These are phyloP conservation scores for Colletotrichum lini DNA, from an alignment of 2,329 filamentous ascomycete genomes.

Conservation along the genomic window DNA sequence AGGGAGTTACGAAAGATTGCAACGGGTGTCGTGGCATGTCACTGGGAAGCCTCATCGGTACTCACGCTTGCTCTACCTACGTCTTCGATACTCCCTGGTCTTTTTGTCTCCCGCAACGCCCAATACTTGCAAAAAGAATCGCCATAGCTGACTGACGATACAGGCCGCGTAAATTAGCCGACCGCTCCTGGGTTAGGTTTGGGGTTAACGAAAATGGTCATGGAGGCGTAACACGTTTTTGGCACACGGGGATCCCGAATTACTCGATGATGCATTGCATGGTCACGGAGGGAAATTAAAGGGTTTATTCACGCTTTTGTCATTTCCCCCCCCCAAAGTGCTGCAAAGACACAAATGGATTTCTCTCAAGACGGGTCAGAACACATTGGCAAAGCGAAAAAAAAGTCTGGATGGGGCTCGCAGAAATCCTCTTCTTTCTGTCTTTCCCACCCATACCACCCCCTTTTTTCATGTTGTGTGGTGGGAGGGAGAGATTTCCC, in stretches of 20 bases:
- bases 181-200: constrained; percentile 41
- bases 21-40: no score
- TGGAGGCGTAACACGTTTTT: constrained; percentile 44
- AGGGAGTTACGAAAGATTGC: neutral
- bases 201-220: constrained; percentile 43
- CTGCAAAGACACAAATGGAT: constrained; percentile 42
- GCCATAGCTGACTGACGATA: neutral
- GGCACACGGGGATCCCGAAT: constrained; percentile 43
- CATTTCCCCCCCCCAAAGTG: constrained; percentile 37
- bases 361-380: constrained; percentile 40
- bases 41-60: neutral
- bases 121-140: neutral
- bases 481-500: constrained; percentile 33
- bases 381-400: constrained; percentile 37
- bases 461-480: constrained; percentile 14
- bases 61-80: neutral
- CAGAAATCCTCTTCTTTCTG: constrained; percentile 30
- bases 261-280: constrained; percentile 44
- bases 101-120: neutral
- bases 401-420: constrained; percentile 36
- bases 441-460: constrained; percentile 14
- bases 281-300: constrained; percentile 43
- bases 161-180: constrained; percentile 40
- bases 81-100: neutral
- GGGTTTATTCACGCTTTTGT: constrained; percentile 42